Evolutionary conservation across 495 filamentous ascomycete species (phyloP), one percentile per base, ranked within the genome.

Genomic region (Penicillium macrosclerotiorum): DNA sequence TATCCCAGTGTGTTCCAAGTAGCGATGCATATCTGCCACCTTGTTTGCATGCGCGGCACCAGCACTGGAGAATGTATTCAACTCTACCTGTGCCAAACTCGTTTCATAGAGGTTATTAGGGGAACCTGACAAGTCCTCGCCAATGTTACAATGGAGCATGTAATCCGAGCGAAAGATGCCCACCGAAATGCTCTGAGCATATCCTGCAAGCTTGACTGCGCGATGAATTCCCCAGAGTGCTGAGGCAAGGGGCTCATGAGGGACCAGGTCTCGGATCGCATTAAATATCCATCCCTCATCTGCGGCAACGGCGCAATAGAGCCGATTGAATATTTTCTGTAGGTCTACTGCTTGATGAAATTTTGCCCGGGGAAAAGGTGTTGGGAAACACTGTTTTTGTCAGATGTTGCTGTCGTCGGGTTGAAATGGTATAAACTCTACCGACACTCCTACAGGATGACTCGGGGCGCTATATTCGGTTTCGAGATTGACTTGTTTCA

Each of bases 131-230:
- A 8, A 8, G 2, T 7, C 18, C 0, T n/a, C n/a, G n/a, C 18
- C 18, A 14, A 29, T 37, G 8, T 26, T 33, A 16, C 42, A 11
- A 58, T 94, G 88, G 31, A 94, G 80, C 87, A 95, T 92, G 65
- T 95, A 95, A 57, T 95, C 90, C 3, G 90, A 95, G 27, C 90
- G 82, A 65, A 93, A 95, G 25, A 95, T 76, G 0, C 88, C 90
- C 0, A 89, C 75, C n/a, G 79, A 76, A 3, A 84, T 67, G 18
- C 74, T 60, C 71, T 94, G 88, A 8, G 42, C 38, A n/a, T 44
- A 47, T 8, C 47, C 86, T 51, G 86, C 81, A 39, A 76, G 61
- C 60, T 88, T 88, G 29, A 89, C 87, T 18, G 76, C 72, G 14
- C 84, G 51, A 56, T 95, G 82, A 4, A 90, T 77, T 29, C 83